phyloP scores from a whole-genome alignment of 1,284 basidiomycete genomes.

The Leucoagaricus sp. region DNA sequence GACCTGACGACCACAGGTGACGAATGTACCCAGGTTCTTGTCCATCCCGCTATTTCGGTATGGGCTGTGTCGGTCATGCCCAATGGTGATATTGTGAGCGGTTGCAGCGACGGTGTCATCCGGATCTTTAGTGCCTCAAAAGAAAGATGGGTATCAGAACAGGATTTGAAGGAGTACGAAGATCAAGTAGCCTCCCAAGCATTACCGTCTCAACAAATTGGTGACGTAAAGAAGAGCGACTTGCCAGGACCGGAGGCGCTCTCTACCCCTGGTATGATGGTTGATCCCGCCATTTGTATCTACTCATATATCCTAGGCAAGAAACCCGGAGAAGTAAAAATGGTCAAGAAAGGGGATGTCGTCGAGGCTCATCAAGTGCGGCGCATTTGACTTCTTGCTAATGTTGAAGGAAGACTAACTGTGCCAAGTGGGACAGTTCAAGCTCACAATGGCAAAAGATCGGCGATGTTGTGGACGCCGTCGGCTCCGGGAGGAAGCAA shows the following conservation, averaged over 20 bases:
- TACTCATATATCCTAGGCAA: slow-evolving; percentile 55
- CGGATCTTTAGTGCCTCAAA: slow-evolving; percentile 84
- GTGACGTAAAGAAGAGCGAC: slow-evolving; percentile 90
- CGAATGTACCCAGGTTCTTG: slow-evolving; percentile 83
- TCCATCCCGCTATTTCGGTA: slow-evolving; percentile 92
- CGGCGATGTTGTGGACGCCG: slow-evolving; percentile 94
- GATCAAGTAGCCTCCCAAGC: slow-evolving; percentile 72
- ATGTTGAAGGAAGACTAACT: neutral
- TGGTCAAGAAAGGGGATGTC: slow-evolving; percentile 78
- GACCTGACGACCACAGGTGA: slow-evolving; percentile 44
- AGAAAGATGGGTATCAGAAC: slow-evolving; percentile 72
- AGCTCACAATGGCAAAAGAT: slow-evolving; percentile 86
- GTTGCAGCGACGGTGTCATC: slow-evolving; percentile 85
- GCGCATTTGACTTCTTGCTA: neutral
- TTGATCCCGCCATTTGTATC: slow-evolving; percentile 4
- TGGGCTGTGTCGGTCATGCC: slow-evolving; percentile 89
- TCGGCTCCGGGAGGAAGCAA: slow-evolving; percentile 86
- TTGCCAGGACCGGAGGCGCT: slow-evolving; percentile 87
- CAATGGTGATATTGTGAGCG: slow-evolving; percentile 89
- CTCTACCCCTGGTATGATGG: slow-evolving; percentile 59
- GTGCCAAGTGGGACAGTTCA: slow-evolving; percentile 68
- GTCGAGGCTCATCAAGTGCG: slow-evolving; percentile 88
- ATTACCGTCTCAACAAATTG: slow-evolving; percentile 80
- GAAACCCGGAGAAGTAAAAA: slow-evolving; percentile 91
- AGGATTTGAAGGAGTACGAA: slow-evolving; percentile 72